These are phyloP conservation scores for Mortierella hygrophila DNA, from an alignment of 192 early-diverging fungal species.

Conservation along the genomic window DNA sequence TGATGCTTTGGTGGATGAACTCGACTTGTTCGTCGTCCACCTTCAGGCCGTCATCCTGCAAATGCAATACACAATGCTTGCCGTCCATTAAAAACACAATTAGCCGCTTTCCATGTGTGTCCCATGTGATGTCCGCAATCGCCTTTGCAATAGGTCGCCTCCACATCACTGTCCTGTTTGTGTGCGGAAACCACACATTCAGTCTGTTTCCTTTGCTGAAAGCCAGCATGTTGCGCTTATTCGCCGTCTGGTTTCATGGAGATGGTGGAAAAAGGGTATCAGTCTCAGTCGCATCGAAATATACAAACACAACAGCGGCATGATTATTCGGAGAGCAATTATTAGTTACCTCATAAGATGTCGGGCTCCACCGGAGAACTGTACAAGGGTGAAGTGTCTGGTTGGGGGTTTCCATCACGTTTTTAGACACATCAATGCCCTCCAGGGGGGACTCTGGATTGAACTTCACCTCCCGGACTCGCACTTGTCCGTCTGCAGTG, in stretches of 20 bases:
- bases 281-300: neutral
- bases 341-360: conserved; percentile 7
- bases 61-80: conserved; percentile 32
- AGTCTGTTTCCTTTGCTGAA: conserved; percentile 42
- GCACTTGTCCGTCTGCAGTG: conserved; percentile 26
- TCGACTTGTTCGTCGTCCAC: conserved; percentile 26
- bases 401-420: neutral
- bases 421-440: conserved; percentile 16
- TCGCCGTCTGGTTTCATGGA: conserved; percentile 1
- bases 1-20: conserved; percentile 27
- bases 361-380: conserved; percentile 29
- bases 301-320: neutral
- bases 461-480: conserved; percentile 26
- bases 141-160: conserved; percentile 43
- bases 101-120: neutral
- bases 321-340: neutral
- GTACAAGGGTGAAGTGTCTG: conserved; percentile 28
- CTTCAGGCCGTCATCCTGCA: neutral
- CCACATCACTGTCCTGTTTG: conserved; percentile 28
- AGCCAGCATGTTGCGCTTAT: conserved; percentile 14
- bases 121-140: conserved; percentile 40
- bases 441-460: conserved; percentile 5
- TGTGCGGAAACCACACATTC: conserved; percentile 23
- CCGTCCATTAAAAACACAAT: conserved; percentile 53
- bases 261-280: neutral